A percentile compares a stretch with the other conserved stretches of the same genome.
These are phyloP conservation scores for Cronartium quercuum DNA, from an alignment of 1,284 basidiomycete species.

Conservation along the genomic window DNA sequence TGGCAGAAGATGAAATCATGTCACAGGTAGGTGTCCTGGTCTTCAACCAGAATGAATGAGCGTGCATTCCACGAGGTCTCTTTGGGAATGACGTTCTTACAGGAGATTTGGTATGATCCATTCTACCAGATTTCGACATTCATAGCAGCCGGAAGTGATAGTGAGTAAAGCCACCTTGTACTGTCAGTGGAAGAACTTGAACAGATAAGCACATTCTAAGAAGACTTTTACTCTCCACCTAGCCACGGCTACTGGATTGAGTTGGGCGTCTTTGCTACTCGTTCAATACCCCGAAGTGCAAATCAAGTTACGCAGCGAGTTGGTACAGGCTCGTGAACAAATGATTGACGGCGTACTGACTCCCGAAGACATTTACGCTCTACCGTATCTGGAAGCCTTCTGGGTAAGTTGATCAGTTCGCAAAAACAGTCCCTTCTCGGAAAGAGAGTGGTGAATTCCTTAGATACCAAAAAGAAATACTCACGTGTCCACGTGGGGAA, in stretches of 20 bases:
- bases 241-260: slow-evolving; percentile 1
- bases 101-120: neutral
- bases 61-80: no score
- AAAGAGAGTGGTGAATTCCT: neutral
- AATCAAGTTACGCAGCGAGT: slow-evolving; percentile 1
- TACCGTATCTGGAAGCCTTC: slow-evolving; percentile 10
- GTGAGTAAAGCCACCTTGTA: neutral
- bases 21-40: slow-evolving; percentile 14
- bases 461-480: neutral
- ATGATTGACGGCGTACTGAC: neutral
- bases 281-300: slow-evolving; percentile 1
- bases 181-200: no score
- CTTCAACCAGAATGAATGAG: neutral
- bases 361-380: neutral
- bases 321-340: neutral
- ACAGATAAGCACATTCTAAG: no score
- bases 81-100: slow-evolving; percentile 4
- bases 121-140: slow-evolving; percentile 3
- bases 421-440: neutral
- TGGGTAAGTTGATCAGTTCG: neutral
- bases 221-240: no score
- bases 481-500: no score
- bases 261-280: slow-evolving; percentile 1
- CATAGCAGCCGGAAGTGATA: slow-evolving; percentile 2
- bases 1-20: neutral